These are phyloP conservation scores for Saccharomyces eubayanus DNA, from an alignment of 805 yeast genomes.

Conservation along the genomic window DNA sequence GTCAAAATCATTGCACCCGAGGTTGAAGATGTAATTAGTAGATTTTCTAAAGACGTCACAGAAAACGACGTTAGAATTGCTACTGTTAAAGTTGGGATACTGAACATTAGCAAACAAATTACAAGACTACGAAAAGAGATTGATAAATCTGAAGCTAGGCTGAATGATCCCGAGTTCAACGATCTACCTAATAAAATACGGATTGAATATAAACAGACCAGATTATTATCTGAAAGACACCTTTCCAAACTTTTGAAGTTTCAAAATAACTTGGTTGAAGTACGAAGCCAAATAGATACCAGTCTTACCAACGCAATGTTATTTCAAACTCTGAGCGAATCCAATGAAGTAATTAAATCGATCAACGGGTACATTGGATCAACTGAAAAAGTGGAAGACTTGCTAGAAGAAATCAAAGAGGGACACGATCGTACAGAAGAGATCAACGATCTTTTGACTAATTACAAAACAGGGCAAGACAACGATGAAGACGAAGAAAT, in stretches of 20 bases:
- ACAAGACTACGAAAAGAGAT: constrained; percentile 16
- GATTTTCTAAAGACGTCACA: constrained; percentile 17
- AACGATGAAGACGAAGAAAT: constrained; percentile 29
- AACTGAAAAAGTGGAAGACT: constrained; percentile 35
- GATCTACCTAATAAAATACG: constrained; percentile 25
- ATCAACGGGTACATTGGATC: constrained; percentile 38
- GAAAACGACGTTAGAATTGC: constrained; percentile 31
- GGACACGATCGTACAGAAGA: constrained; percentile 33
- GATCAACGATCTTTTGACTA: constrained; percentile 27
- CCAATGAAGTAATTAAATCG: constrained; percentile 30
- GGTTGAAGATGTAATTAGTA: constrained; percentile 13
- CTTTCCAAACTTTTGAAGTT: constrained; percentile 28
- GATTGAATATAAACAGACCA: constrained; percentile 29
- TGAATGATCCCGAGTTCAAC: constrained; percentile 16
- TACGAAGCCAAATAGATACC: constrained; percentile 36
- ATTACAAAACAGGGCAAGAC: constrained; percentile 13
- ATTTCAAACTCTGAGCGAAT: constrained; percentile 31
- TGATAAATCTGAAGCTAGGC: constrained; percentile 12
- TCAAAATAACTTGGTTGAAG: constrained; percentile 32
- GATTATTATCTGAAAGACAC: constrained; percentile 31
- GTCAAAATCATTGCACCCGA: constrained; percentile 17
- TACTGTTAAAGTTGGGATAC: constrained; percentile 26
- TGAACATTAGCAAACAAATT: constrained; percentile 12
- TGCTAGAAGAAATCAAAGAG: constrained; percentile 35
- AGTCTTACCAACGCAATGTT: constrained; percentile 36